Conservation (phyloP, 129 eudicot genomes). For the Flaveria linearis region DNA sequence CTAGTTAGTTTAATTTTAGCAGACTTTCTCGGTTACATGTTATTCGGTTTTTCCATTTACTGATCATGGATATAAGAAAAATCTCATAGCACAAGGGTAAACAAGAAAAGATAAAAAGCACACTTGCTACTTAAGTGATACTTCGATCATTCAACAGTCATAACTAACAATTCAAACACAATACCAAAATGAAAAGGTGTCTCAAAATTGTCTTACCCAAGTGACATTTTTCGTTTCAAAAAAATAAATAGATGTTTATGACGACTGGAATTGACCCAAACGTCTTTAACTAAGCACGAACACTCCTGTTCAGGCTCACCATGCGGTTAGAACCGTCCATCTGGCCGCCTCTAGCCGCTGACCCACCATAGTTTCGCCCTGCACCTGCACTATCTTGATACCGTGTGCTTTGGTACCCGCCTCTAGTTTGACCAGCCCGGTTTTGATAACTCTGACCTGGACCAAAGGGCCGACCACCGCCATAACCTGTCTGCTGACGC, state of each 20-base stretch:
- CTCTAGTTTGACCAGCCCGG: slow-evolving; percentile 45
- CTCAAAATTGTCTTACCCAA: slow-evolving; percentile 9
- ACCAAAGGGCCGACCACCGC: slow-evolving; percentile 38
- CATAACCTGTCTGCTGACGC: slow-evolving; percentile 50
- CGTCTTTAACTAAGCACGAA: slow-evolving; percentile 37
- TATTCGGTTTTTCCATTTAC: neutral
- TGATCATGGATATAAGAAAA: no score
- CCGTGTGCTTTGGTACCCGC: slow-evolving; percentile 47
- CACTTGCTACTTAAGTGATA: neutral
- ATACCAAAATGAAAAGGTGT: neutral
- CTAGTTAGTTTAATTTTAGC: no score
- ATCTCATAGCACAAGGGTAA: no score
- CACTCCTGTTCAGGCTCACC: slow-evolving; percentile 70
- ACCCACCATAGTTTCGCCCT: slow-evolving; percentile 37
- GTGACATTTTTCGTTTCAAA: neutral
- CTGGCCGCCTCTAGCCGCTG: slow-evolving; percentile 53
- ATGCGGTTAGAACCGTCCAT: slow-evolving; percentile 65
- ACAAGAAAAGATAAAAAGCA: neutral
- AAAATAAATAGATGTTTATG: neutral
- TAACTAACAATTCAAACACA: slow-evolving; percentile 6
- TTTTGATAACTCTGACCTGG: slow-evolving; percentile 50
- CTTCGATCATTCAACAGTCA: neutral
- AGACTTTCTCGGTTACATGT: neutral
- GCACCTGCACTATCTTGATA: slow-evolving; percentile 46
- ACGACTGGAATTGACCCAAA: neutral